A percentile compares a stretch with the other conserved stretches of the same genome.
phyloP scores from a whole-genome alignment of 2,329 filamentous ascomycete species.

The Aspergillus jensenii region DNA sequence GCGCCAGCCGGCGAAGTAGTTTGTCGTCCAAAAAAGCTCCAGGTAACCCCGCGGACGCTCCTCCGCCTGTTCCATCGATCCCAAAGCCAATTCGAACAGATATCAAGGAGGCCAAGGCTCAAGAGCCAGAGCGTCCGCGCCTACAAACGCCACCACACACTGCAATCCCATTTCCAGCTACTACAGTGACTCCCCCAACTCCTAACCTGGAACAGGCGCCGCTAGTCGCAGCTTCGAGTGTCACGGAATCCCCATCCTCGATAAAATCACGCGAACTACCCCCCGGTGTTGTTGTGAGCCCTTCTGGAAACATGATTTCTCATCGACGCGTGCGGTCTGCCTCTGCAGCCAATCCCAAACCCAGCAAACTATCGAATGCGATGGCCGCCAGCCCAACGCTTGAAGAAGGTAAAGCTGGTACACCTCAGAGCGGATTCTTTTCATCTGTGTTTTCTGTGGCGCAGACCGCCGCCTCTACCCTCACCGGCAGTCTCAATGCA shows the following conservation, averaged over 20 bases:
- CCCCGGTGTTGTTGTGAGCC: conserved; percentile 57
- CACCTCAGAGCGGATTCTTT: conserved; percentile 70
- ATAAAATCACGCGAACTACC: conserved; percentile 28
- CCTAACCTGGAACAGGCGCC: conserved; percentile 45
- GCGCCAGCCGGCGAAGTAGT: conserved; percentile 34
- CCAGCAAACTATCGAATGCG: conserved; percentile 84
- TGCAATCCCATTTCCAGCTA: conserved; percentile 39
- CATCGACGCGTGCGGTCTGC: conserved; percentile 65
- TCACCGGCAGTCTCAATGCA: conserved; percentile 62
- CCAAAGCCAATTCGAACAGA: conserved; percentile 30
- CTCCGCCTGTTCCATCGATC: conserved; percentile 33
- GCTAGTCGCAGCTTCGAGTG: conserved; percentile 26
- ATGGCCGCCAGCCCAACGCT: conserved; percentile 70
- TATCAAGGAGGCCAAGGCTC: conserved; percentile 25
- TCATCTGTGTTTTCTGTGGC: conserved; percentile 90
- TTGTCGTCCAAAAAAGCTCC: conserved; percentile 33
- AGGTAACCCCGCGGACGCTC: conserved; percentile 24
- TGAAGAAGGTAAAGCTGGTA: conserved; percentile 59
- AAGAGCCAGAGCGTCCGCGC: conserved; percentile 23
- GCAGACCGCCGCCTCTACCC: conserved; percentile 83
- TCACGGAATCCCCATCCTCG: conserved; percentile 43
- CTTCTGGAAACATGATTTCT: conserved; percentile 70
- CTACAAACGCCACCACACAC: conserved; percentile 35
- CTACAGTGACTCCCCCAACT: conserved; percentile 64
- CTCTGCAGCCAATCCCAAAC: conserved; percentile 54